These are phyloP conservation scores for Botrytis squamosa DNA, from an alignment of 2,329 filamentous ascomycete genomes.

Conservation along the genomic window DNA sequence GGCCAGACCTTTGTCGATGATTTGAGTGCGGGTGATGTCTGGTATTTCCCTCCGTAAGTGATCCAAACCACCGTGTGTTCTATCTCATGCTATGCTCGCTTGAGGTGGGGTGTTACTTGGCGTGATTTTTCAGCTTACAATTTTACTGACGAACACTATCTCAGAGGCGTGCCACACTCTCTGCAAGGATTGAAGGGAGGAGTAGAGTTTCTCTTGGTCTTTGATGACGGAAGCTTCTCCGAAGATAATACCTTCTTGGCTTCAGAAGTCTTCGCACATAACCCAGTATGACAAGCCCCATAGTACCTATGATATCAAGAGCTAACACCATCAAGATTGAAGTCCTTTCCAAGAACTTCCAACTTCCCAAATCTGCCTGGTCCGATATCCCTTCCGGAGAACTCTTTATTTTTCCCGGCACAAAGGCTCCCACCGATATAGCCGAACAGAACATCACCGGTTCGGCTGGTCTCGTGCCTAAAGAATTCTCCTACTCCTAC, in stretches of 20 bases:
- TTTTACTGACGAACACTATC: not conserved
- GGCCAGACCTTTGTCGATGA: constrained; percentile 77
- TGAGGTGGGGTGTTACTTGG: not conserved
- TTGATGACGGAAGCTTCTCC: constrained; percentile 58
- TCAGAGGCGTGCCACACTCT: constrained; percentile 70
- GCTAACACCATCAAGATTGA: constrained; percentile 37
- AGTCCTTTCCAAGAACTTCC: constrained; percentile 56
- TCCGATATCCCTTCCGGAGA: constrained; percentile 48
- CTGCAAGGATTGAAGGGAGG: constrained; percentile 70
- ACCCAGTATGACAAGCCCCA: constrained; percentile 27
- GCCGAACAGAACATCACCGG: constrained; percentile 49
- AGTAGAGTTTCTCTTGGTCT: constrained; percentile 62
- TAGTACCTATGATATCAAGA: not conserved
- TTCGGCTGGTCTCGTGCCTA: constrained; percentile 45
- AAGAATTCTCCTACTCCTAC: constrained; percentile 47
- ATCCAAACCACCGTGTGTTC: not conserved
- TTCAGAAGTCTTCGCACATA: constrained; percentile 65
- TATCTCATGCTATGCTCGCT: not conserved
- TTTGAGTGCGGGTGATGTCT: constrained; percentile 71
- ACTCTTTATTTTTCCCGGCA: constrained; percentile 55
- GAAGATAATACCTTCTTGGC: constrained; percentile 72
- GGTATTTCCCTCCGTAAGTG: constrained; percentile 71
- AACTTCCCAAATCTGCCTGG: constrained; percentile 48
- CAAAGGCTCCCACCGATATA: constrained; percentile 47
- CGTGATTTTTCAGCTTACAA: not conserved